Conservation (phyloP, 2,329 filamentous ascomycete genomes). For the Sclerotiophoma versabilis region DNA sequence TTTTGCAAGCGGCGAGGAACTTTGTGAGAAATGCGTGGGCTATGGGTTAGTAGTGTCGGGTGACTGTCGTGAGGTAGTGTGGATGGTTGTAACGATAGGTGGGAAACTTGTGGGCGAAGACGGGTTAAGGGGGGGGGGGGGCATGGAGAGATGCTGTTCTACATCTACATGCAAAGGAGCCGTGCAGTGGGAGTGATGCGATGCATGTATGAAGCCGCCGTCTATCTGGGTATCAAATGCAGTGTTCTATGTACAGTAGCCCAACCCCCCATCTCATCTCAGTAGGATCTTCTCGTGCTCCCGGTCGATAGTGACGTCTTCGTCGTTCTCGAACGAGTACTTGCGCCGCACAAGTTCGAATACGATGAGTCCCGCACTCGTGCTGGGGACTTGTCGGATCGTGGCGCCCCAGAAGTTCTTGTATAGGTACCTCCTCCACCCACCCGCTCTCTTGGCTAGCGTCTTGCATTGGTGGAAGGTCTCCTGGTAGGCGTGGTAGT, state of each 20-base stretch:
- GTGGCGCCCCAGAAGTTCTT: constrained; percentile 76
- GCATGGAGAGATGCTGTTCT: too few species aligned
- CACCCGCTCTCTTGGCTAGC: constrained; percentile 65
- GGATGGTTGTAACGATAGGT: too few species aligned
- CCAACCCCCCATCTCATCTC: neutral
- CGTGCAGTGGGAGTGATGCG: neutral
- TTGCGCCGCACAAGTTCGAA: constrained; percentile 79
- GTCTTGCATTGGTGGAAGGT: constrained; percentile 67
- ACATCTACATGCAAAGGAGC: too few species aligned
- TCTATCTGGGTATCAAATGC: constrained; percentile 5
- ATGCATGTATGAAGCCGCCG: neutral
- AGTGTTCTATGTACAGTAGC: neutral
- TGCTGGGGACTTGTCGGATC: constrained; percentile 76
- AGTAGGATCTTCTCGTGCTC: constrained; percentile 64
- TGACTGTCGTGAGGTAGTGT: too few species aligned
- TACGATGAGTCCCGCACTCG: constrained; percentile 77
- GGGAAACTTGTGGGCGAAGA: too few species aligned
- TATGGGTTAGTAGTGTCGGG: too few species aligned
- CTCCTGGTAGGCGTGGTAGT: constrained; percentile 74
- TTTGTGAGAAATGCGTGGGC: too few species aligned
- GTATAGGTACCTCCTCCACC: constrained; percentile 70
- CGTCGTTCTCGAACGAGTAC: constrained; percentile 68
- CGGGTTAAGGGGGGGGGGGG: too few species aligned
- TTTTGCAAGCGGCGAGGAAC: too few species aligned
- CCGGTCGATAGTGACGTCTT: constrained; percentile 58